A percentile compares a stretch with the other conserved stretches of the same genome.
Conservation (phyloP, 805 yeast genomes). For the Yamadazyma philogaea region DNA sequence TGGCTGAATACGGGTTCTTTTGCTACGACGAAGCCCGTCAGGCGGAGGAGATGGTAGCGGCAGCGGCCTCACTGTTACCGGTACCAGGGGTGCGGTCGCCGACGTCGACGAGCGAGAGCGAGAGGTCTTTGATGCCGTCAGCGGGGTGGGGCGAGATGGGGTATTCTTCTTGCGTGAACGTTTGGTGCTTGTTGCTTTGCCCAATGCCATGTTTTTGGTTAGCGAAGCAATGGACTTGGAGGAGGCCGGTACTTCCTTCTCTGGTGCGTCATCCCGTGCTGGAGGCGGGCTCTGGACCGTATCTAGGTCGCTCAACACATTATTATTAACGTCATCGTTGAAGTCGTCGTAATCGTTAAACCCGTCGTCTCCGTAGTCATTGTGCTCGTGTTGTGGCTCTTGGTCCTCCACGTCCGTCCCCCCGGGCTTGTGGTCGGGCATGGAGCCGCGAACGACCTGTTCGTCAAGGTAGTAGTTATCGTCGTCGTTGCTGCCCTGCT, state of each 20-base stretch:
- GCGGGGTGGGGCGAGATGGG: background rate
- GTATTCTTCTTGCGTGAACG: constrained; percentile 5
- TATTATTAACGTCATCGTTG: constrained; percentile 19
- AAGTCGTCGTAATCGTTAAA: constrained; percentile 19
- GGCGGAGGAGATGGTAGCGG: constrained; percentile 46
- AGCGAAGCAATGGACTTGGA: constrained; percentile 18
- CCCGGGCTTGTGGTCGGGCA: background rate
- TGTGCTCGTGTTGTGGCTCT: background rate
- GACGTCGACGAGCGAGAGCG: background rate
- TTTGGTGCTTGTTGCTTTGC: constrained; percentile 11
- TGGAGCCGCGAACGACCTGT: background rate
- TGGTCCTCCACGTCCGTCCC: background rate
- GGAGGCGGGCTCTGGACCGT: constrained; percentile 3
- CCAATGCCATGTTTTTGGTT: constrained; percentile 35
- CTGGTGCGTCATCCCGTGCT: background rate
- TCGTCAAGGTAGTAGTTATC: background rate
- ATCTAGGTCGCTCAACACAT: constrained; percentile 6
- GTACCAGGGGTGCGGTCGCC: background rate
- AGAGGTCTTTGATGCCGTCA: background rate
- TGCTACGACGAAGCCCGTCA: constrained; percentile 58
- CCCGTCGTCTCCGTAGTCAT: constrained; percentile 7
- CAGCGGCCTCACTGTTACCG: constrained; percentile 22
- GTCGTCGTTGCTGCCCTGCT: background rate
- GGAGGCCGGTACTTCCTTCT: background rate
- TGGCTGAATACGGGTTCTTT: constrained; percentile 64